These are phyloP conservation scores for Poterioochromonas sp. DNA, from an alignment of 352 stramenopile genomes.

Conservation along the genomic window DNA sequence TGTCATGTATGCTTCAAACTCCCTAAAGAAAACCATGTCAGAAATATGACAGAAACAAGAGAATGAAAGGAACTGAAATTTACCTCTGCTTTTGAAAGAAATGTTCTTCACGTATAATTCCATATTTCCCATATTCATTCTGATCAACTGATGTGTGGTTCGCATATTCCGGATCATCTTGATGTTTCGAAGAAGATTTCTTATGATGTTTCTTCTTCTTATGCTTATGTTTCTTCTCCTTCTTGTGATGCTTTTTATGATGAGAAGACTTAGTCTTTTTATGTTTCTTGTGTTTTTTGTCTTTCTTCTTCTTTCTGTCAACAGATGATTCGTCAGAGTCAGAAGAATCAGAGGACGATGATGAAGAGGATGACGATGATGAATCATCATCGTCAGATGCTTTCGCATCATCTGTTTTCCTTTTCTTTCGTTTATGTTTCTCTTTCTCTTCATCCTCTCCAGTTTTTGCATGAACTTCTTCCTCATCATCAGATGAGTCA, in stretches of 20 bases:
- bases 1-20: conserved; percentile 84
- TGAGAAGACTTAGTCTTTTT: conserved; percentile 36
- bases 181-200: background rate
- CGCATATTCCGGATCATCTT: background rate
- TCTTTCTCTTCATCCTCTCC: background rate
- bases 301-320: conserved; percentile 27
- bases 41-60: background rate
- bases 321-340: background rate
- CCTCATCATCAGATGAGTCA: background rate
- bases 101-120: conserved; percentile 82
- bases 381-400: background rate
- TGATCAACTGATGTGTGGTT: conserved; percentile 59
- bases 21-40: conserved; percentile 35
- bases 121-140: conserved; percentile 87
- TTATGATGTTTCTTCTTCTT: conserved; percentile 21
- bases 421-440: background rate
- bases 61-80: background rate
- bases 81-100: conserved; percentile 70
- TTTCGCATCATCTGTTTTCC: background rate
- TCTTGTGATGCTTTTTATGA: conserved; percentile 36
- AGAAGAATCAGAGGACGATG: background rate
- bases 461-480: background rate
- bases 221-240: conserved; percentile 23
- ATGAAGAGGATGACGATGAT: background rate
- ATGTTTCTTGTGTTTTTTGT: conserved; percentile 36